A percentile compares a stretch with the other conserved stretches of the same genome.
Conservation (phyloP, 176 grass and related monocot genomes). For the Oropetium thomaeum region DNA sequence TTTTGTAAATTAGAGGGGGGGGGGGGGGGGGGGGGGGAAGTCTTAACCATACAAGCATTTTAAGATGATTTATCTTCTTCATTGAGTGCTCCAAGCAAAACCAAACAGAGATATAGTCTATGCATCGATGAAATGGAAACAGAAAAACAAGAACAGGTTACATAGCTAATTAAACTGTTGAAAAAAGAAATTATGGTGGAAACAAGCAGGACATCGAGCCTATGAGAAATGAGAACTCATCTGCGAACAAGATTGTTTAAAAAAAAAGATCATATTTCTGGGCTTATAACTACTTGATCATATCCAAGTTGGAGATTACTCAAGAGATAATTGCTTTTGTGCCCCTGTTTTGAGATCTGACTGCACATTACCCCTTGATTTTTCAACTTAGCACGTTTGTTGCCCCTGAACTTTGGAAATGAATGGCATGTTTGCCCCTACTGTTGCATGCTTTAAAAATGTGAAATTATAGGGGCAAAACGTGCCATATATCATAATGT, state of each 20-base stretch:
- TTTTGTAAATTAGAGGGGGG: neutral
- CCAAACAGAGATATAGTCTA: neutral
- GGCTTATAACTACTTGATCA: neutral
- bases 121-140: constrained; percentile 1
- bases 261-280: neutral
- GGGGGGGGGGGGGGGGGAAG: too few relatives aligned
- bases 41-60: too few relatives aligned
- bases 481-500: too few relatives aligned
- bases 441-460: too few relatives aligned
- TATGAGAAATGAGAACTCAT: neutral
- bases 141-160: neutral
- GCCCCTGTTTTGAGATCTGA: too few relatives aligned
- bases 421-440: too few relatives aligned
- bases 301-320: too few relatives aligned
- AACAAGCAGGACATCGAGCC: neutral
- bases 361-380: too few relatives aligned
- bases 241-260: neutral
- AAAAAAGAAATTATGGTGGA: constrained; percentile 10
- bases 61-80: neutral
- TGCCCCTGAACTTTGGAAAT: too few relatives aligned
- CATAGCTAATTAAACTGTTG: neutral
- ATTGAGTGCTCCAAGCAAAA: neutral
- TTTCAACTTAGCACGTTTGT: too few relatives aligned
- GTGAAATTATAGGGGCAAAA: too few relatives aligned
- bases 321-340: too few relatives aligned